A percentile compares a stretch with the other conserved stretches of the same genome.
Conservation (phyloP, 2,329 filamentous ascomycete genomes). For the Aspergillus luchuensis region DNA sequence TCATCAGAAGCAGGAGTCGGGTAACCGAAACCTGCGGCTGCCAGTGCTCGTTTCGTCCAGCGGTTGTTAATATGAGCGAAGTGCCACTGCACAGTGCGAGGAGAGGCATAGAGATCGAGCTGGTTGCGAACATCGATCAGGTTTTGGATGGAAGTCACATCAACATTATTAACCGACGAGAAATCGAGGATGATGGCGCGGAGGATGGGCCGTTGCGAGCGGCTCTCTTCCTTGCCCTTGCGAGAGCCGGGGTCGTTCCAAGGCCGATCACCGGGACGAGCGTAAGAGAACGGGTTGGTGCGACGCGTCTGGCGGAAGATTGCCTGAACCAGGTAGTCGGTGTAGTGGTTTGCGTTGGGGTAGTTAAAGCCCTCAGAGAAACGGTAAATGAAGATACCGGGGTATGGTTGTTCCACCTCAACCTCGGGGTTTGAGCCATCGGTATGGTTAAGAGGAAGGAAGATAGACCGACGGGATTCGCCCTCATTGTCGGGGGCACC, state of each 20-base stretch:
- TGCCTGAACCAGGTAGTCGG: conserved; percentile 72
- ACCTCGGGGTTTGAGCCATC: conserved; percentile 89
- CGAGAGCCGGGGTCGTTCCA: conserved; percentile 92
- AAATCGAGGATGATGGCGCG: conserved; percentile 95
- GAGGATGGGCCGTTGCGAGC: conserved; percentile 64
- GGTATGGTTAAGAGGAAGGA: conserved; percentile 80
- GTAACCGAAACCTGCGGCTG: conserved; percentile 84
- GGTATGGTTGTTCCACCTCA: conserved; percentile 77
- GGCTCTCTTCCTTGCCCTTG: conserved; percentile 54
- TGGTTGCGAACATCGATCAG: conserved; percentile 94
- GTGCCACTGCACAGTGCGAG: conserved; percentile 89
- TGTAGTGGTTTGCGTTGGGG: conserved; percentile 85
- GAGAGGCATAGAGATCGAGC: conserved; percentile 79
- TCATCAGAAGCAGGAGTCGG: conserved; percentile 61
- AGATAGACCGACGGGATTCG: conserved; percentile 70
- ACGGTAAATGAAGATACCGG: conserved; percentile 92
- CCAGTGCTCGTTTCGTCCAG: conserved; percentile 90
- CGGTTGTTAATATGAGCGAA: conserved; percentile 90
- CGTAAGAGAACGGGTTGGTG: conserved; percentile 69
- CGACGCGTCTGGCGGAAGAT: conserved; percentile 73
- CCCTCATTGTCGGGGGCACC: conserved; percentile 41
- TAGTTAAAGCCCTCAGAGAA: conserved; percentile 97
- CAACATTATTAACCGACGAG: conserved; percentile 88
- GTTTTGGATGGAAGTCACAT: conserved; percentile 88
- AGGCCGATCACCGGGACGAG: conserved; percentile 72